A percentile compares a stretch with the other conserved stretches of the same genome.
Conservation (phyloP, 495 filamentous ascomycete genomes). For the Hypoxylon crocopeplum region DNA sequence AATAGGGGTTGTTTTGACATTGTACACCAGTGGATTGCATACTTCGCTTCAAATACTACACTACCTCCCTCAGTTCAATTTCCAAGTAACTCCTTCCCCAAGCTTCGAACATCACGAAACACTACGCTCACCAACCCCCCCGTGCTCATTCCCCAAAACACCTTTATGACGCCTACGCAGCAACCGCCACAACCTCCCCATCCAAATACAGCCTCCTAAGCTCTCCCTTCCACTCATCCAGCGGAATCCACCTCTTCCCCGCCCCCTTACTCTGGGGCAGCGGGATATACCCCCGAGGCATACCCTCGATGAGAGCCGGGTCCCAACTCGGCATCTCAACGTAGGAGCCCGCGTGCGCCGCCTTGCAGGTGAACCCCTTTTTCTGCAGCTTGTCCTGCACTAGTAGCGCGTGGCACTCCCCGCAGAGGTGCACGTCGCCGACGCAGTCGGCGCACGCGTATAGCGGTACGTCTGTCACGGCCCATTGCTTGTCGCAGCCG, state of each 20-base stretch:
- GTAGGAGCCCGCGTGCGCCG: constrained; percentile 43
- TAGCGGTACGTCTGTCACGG: constrained; percentile 29
- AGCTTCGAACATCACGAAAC: too few relatives aligned
- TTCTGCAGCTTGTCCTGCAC: constrained; percentile 35
- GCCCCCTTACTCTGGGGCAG: constrained; percentile 18
- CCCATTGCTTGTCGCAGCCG: constrained; percentile 34
- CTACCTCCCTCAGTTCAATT: too few relatives aligned
- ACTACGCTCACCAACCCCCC: too few relatives aligned
- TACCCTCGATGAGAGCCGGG: constrained; percentile 31
- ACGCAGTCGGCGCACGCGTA: constrained; percentile 36
- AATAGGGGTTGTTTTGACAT: too few relatives aligned
- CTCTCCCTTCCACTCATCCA: constrained; percentile 48
- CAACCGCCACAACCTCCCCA: constrained; percentile 3
- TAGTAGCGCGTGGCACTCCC: constrained; percentile 40
- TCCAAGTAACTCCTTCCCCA: too few relatives aligned
- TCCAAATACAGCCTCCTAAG: constrained; percentile 36
- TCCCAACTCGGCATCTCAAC: constrained; percentile 48
- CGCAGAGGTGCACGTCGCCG: constrained; percentile 25
- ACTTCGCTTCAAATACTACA: too few relatives aligned
- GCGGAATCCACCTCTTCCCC: constrained; percentile 42
- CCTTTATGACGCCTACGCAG: too few relatives aligned
- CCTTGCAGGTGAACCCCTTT: constrained; percentile 42
- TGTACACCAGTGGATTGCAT: too few relatives aligned
- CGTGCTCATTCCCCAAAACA: too few relatives aligned
- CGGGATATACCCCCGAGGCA: constrained; percentile 35